These are phyloP conservation scores for Phaeolepiota aurea DNA, from an alignment of 768 basidiomycete species.

Conservation along the genomic window DNA sequence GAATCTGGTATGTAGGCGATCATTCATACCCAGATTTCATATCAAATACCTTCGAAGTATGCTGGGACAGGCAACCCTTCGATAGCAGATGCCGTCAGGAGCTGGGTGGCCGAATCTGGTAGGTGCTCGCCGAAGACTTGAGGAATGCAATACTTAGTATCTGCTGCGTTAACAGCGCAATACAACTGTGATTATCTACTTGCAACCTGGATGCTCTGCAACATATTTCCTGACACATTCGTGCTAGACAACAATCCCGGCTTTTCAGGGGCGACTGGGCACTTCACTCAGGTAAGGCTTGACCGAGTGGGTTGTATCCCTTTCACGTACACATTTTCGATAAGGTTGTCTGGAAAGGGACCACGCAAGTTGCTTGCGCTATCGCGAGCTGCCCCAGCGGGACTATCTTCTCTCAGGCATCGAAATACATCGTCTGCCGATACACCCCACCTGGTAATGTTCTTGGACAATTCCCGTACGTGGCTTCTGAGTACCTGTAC, in stretches of 20 bases:
- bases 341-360: conserved; percentile 49
- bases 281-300: conserved; percentile 19
- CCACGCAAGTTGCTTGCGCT: conserved; percentile 40
- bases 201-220: background rate
- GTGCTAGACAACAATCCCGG: conserved; percentile 17
- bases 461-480: conserved; percentile 15
- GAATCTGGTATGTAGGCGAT: conserved; percentile 14
- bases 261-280: conserved; percentile 17
- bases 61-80: conserved; percentile 9
- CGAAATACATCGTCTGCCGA: conserved; percentile 18
- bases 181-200: conserved; percentile 13
- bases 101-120: conserved; percentile 22
- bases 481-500: too few relatives aligned
- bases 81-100: conserved; percentile 10
- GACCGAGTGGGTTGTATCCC: background rate
- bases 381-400: conserved; percentile 24
- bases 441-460: conserved; percentile 20
- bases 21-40: background rate
- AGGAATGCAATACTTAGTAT: background rate
- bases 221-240: background rate
- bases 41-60: conserved; percentile 7
- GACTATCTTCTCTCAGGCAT: conserved; percentile 13
- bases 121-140: too few relatives aligned
- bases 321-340: conserved; percentile 9
- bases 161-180: conserved; percentile 7